These are phyloP conservation scores for Lachancea kluyveri DNA, from an alignment of 805 yeast genomes.

Conservation along the genomic window DNA sequence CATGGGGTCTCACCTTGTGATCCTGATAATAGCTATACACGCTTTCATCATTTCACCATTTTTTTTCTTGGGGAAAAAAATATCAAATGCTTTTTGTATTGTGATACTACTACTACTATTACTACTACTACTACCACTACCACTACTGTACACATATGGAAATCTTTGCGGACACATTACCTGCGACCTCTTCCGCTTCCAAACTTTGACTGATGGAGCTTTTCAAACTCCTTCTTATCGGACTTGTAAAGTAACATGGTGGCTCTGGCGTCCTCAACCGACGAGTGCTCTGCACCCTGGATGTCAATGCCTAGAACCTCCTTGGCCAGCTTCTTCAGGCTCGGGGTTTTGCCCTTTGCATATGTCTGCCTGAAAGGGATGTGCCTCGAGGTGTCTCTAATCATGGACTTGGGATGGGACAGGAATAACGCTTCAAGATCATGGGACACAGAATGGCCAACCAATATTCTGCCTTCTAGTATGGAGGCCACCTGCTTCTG, in stretches of 20 bases:
- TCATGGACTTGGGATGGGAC: conserved; percentile 56
- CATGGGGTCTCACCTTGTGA: too few species aligned
- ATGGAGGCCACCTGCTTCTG: conserved; percentile 50
- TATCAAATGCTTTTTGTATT: too few species aligned
- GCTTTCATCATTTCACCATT: too few species aligned
- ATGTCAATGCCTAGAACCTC: conserved; percentile 54
- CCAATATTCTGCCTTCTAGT: conserved; percentile 50
- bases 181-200: too few species aligned
- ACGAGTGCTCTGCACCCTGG: conserved; percentile 73
- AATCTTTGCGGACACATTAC: too few species aligned
- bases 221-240: conserved; percentile 58
- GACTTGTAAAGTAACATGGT: conserved; percentile 75
- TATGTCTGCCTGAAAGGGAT: conserved; percentile 47
- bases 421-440: conserved; percentile 65
- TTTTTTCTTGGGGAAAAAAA: too few species aligned
- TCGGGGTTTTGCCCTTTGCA: conserved; percentile 65
- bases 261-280: conserved; percentile 86
- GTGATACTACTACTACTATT: too few species aligned
- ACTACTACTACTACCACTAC: too few species aligned
- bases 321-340: conserved; percentile 57
- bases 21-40: too few species aligned
- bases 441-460: conserved; percentile 82
- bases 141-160: too few species aligned
- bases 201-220: conserved; percentile 21
- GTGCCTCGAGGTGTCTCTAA: conserved; percentile 71